Base-by-base conservation (phyloP, 495 filamentous ascomycete species). In the Baudoinia panamericana region DNA sequence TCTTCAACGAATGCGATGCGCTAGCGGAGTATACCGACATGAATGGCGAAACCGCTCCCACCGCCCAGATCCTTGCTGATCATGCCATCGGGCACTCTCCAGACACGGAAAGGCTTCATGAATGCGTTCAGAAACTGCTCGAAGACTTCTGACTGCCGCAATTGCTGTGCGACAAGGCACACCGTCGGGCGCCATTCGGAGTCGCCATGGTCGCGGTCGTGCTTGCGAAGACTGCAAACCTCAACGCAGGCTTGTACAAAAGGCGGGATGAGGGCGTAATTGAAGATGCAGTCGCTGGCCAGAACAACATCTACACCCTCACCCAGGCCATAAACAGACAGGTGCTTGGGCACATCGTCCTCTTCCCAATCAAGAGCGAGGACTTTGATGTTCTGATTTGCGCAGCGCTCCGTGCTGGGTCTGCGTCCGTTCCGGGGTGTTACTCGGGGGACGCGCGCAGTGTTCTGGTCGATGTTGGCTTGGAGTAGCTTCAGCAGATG, bases 231-330 rank as follows among this genome's bases (percentile, higher is more conserved):
- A 15, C 62, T 58, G 61, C 87, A 93, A 19, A 75, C 64, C 41
- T 88, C 81, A n/a, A 68, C 72, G 60, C 86, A 95, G 0, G 84
- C 81, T 35, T 76, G 66, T n/a, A 93, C 80, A 15, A 95, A 73
- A 1, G 85, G 83, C 24, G 73, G 63, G 12, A 95, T 74, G 3
- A 97, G 70, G 8, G 58, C 48, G 19, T 63, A 56, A 46, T 65
- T 65, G 55, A 55, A 65, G 45, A 65, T 55, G 52, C 59, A 63
- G 36, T 65, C 62, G 37, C 61, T 60, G 6, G 57, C 59, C 34
- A 65, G 36, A 34, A 63, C 66, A 2, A 70, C 62, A 41, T 50
- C 18, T 58, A 67, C 26, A 62, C 64, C 35, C 54, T 50, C 32
- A 3, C 17, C 4, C 5, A 50, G 20, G 11, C 34, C 46, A 30